Conservation (phyloP, 2,329 filamentous ascomycete species). For the Pyricularia sp. region DNA sequence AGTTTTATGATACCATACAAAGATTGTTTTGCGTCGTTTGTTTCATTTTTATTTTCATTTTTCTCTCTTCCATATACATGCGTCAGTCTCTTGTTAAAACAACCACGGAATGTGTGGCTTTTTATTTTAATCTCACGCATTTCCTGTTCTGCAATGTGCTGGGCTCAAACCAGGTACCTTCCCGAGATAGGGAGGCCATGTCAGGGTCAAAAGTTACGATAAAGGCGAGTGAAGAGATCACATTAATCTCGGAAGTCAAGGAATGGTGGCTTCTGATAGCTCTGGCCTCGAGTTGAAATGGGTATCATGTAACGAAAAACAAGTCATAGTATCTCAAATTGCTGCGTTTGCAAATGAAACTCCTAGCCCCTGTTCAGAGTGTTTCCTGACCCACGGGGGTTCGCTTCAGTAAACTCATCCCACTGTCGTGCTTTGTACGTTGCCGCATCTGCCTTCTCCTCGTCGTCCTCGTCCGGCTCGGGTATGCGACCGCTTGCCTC, state of each 20-base stretch:
- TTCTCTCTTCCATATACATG: not conserved
- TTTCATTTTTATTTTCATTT: not conserved
- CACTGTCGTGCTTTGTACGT: constrained; percentile 88
- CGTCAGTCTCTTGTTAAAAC: not conserved
- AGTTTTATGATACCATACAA: not conserved
- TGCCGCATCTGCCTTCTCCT: constrained; percentile 76
- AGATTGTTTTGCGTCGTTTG: not conserved
- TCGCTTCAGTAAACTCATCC: constrained; percentile 89
- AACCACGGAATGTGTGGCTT: not conserved
- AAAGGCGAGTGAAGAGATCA: not conserved
- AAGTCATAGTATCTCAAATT: not conserved
- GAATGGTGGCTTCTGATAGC: not conserved
- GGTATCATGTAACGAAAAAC: not conserved
- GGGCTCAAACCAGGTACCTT: not conserved
- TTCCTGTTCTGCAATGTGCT: not conserved
- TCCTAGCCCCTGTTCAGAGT: constrained; percentile 63
- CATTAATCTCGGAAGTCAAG: not conserved
- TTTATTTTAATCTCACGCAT: not conserved
- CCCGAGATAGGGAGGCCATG: not conserved
- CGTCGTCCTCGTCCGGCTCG: constrained; percentile 78
- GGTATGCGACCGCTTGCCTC: constrained; percentile 55
- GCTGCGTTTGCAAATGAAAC: not conserved
- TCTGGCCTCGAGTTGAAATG: not conserved
- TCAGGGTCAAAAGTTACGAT: not conserved
- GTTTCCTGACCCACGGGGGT: constrained; percentile 73